Percentiles rank a stretch among this genome's conserved stretches.
Conservation (phyloP, 2,329 filamentous ascomycete species). For the Xylariaceae sp. region DNA sequence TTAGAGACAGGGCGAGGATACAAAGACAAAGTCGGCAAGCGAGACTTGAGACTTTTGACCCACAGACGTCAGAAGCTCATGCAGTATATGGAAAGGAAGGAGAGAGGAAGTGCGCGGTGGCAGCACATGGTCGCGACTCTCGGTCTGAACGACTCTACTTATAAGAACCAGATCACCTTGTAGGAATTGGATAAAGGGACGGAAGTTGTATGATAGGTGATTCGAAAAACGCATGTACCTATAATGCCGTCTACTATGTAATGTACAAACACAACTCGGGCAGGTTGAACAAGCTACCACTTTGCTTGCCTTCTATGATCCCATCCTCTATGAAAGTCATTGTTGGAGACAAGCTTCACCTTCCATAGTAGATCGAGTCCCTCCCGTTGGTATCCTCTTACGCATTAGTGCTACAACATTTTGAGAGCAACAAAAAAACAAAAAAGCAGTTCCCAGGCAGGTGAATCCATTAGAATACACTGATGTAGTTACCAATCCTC, state of each 20-base stretch:
- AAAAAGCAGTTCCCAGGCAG: slow-evolving; percentile 6
- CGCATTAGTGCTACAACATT: slow-evolving; percentile 45
- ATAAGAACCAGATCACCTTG: slow-evolving; percentile 82
- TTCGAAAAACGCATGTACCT: slow-evolving; percentile 25
- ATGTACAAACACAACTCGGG: slow-evolving; percentile 30
- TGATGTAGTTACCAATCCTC: slow-evolving; percentile 97
- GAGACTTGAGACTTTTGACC: slow-evolving; percentile 78
- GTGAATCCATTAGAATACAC: slow-evolving; percentile 69
- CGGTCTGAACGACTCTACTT: slow-evolving; percentile 82
- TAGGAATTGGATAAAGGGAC: slow-evolving; percentile 39
- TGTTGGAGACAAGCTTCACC: slow-evolving; percentile 12
- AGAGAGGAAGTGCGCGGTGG: slow-evolving; percentile 88
- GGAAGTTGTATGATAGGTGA: slow-evolving; percentile 20
- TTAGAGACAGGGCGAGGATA: slow-evolving; percentile 64
- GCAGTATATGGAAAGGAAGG: slow-evolving; percentile 81
- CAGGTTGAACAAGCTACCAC: slow-evolving; percentile 9
- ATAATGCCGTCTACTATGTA: slow-evolving; percentile 35
- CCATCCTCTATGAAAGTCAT: slow-evolving; percentile 6
- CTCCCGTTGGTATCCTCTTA: slow-evolving; percentile 30
- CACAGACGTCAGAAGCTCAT: slow-evolving; percentile 87
- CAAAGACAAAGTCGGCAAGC: slow-evolving; percentile 92
- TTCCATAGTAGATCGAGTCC: slow-evolving; percentile 12
- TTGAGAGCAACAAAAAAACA: slow-evolving; percentile 18
- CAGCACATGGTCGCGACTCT: slow-evolving; percentile 78
- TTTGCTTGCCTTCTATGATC: slow-evolving; percentile 5